Conservation (phyloP, 2,329 filamentous ascomycete genomes). For the Phaeophleospora eucalypticola region DNA sequence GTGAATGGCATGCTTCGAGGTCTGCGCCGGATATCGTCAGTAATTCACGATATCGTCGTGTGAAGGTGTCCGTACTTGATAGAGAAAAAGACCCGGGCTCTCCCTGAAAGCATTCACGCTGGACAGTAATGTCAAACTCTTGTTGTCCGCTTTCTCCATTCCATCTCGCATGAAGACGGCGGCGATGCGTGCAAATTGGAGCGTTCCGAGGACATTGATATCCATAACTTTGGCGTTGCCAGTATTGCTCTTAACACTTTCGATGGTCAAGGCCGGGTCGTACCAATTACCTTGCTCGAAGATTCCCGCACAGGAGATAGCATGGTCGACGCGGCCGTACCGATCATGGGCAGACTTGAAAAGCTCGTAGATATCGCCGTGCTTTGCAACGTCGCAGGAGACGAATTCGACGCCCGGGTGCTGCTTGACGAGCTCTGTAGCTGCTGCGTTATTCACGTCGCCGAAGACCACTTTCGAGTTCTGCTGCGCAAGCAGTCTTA, state of each 20-base stretch:
- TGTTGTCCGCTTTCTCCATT: constrained; percentile 32
- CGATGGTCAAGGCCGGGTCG: constrained; percentile 42
- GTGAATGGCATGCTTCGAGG: constrained; percentile 25
- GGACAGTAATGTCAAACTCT: constrained; percentile 42
- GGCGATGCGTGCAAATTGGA: constrained; percentile 49
- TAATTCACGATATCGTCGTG: not conserved
- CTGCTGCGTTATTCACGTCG: constrained; percentile 30
- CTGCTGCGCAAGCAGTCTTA: constrained; percentile 36
- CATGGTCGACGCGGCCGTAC: constrained; percentile 48
- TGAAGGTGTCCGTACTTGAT: constrained; percentile 25
- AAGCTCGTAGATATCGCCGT: constrained; percentile 44
- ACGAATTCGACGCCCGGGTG: constrained; percentile 34
- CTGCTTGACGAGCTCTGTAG: constrained; percentile 6
- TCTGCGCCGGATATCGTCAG: constrained; percentile 5
- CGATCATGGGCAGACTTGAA: constrained; percentile 45
- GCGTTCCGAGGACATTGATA: constrained; percentile 40
- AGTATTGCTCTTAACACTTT: constrained; percentile 38
- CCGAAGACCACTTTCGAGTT: constrained; percentile 45
- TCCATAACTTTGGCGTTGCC: constrained; percentile 40
- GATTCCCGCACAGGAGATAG: constrained; percentile 47
- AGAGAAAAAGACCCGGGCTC: constrained; percentile 45
- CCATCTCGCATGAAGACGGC: constrained; percentile 47
- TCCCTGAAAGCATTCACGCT: constrained; percentile 49
- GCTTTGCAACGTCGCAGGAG: constrained; percentile 44
- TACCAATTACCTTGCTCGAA: constrained; percentile 45